Evolutionary conservation across 2,329 filamentous ascomycete genomes (phyloP).

Genomic region (Dactylellina drechsleri): DNA sequence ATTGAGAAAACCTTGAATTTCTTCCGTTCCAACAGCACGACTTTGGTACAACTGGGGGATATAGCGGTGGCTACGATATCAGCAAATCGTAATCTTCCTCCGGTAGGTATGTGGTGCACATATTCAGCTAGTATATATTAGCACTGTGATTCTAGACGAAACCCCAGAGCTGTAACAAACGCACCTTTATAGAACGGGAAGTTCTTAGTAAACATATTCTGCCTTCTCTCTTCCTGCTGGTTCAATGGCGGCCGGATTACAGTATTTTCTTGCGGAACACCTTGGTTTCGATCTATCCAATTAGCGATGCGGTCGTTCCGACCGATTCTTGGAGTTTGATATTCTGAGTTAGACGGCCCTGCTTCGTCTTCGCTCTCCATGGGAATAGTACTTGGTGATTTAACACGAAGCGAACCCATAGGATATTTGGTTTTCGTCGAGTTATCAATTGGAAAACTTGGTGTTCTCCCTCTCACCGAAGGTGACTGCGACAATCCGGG

Average conservation of each 20-base stretch:
- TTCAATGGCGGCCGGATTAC: constrained; percentile 47
- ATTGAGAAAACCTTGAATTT: constrained; percentile 54
- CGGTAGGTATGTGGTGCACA: constrained; percentile 52
- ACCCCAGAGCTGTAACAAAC: not conserved
- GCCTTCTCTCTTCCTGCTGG: constrained; percentile 42
- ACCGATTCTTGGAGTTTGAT: constrained; percentile 21
- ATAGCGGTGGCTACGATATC: constrained; percentile 51
- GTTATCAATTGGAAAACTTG: constrained; percentile 40
- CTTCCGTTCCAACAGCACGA: constrained; percentile 47
- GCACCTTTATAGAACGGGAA: constrained; percentile 54
- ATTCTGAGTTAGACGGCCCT: constrained; percentile 38
- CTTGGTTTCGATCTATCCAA: constrained; percentile 52
- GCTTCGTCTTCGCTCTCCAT: constrained; percentile 37
- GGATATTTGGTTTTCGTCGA: constrained; percentile 15
- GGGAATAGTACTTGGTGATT: constrained; percentile 39
- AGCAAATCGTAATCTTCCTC: constrained; percentile 37
- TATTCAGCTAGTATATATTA: constrained; percentile 49
- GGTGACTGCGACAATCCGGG: constrained; percentile 20
- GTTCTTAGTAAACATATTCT: constrained; percentile 51
- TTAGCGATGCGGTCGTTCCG: constrained; percentile 44
- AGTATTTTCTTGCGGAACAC: constrained; percentile 48
- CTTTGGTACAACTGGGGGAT: constrained; percentile 48
- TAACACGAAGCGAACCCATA: constrained; percentile 36
- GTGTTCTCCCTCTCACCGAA: constrained; percentile 28
- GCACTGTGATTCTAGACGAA: not conserved